Evolutionary conservation across 306 rosid species (phyloP), one percentile per base, ranked within the genome.

Genomic region (Argentina anserina): DNA sequence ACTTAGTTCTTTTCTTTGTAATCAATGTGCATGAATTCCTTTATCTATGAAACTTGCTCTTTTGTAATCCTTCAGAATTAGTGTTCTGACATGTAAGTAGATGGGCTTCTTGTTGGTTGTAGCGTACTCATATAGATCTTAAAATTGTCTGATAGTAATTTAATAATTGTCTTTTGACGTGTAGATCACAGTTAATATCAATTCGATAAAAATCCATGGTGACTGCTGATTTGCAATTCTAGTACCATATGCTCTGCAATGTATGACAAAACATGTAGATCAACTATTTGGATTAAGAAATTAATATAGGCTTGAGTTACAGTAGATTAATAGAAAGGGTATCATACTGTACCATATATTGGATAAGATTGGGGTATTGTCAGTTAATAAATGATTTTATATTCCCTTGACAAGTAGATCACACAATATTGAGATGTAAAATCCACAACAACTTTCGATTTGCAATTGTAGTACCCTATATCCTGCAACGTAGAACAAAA

Each of bases 241-340:
- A 34, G 62, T 20, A 34, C 21, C 14, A 4, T 69, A 33, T 49
- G 33, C 5, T 4, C 39, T 67, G 36, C 31, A 43, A 26, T 67
- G 21, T 28, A 25, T 33, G 18, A 26, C 52, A 65, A 50, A 18
- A n/a, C 14, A n/a, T 46, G 20, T 41, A 65, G 52, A 41, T 41
- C 50, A 6, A 17, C 31, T 65, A 15, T 40, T 65, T 65, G 33
- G 50, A 23, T 65, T 40, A 43, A 1, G 23, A 28, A 25, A 67
- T 43, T 43, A 14, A 42, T 58, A 50, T 20, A 52, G 58, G 60
- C 17, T 80, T 80, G 40, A 7, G 13, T 42, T 23, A 60, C 41
- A 2, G 65, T 56, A 9, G 10, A n/a, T n/a, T n/a, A n/a, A n/a
- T n/a, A n/a, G n/a, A n/a, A n/a, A n/a, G n/a, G n/a, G n/a, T n/a